Evolutionary conservation across 805 yeast genomes (phyloP), one percentile per base, ranked within the genome.

Genomic region (Candida schatavii): DNA sequence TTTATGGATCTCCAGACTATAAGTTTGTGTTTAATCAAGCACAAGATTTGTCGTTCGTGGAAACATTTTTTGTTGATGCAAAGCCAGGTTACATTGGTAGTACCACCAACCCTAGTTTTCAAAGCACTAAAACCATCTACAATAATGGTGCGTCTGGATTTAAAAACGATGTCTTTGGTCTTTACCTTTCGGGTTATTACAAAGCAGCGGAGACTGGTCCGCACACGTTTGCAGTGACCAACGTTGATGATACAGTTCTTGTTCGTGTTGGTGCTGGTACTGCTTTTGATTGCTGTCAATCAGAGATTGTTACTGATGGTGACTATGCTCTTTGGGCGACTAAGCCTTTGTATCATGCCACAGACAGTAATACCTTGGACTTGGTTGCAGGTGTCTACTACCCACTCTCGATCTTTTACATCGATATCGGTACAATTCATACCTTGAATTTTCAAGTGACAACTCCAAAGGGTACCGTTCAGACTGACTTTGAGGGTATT

Each of bases 231-330:
- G 27, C 27, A 23, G 27, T 23, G 7, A 11, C 7, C 11, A 11
- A 11, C 27, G 17, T 5, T 45, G 37, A 17, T 43, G 32, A 15
- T 39, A 35, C 35, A 19, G n/a, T 46, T 15, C 21, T 35, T 22
- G 17, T 22, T 38, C 20, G 43, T 27, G 17, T 46, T 25, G 13
- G 44, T 36, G 18, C 39, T 18, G 27, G 38, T n/a, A 9, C 43
- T 33, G 15, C 41, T 44, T 18, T 41, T 43, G 31, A 41, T 36
- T 28, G 50, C 28, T 15, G 40, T 27, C 17, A 39, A 26, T 25
- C 25, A 7, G 27, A 23, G 11, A 23, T 23, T 23, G 27, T 23
- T 11, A 23, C 27, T 7, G 27, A 23, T 23, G 27, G 27, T 7
- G 27, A 23, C 27, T 23, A 23, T 23, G 27, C 27, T 23, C 27